phyloP scores from a whole-genome alignment of 768 basidiomycete genomes.

The Mycena vitilis region DNA sequence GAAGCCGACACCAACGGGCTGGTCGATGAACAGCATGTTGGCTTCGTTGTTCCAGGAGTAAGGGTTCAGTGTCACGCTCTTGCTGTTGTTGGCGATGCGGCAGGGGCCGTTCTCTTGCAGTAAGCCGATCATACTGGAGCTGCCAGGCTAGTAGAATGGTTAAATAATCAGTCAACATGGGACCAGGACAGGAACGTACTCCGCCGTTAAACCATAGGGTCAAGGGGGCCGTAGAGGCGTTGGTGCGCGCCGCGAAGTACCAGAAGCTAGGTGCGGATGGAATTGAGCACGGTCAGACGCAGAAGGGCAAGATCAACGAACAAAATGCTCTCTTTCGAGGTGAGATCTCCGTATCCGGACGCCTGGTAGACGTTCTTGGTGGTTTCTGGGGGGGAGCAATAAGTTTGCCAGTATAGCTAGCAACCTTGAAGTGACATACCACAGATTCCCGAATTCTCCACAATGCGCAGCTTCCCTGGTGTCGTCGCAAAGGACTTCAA shows the following conservation, averaged over 20 bases:
- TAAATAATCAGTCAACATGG: neutral
- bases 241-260: slow-evolving; percentile 57
- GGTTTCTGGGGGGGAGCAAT: slow-evolving; percentile 19
- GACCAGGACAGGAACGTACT: slow-evolving; percentile 39
- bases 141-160: slow-evolving; percentile 41
- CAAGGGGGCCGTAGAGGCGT: slow-evolving; percentile 53
- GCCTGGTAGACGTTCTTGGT: slow-evolving; percentile 51
- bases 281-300: neutral
- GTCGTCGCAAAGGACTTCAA: slow-evolving; percentile 32
- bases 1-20: slow-evolving; percentile 12
- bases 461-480: slow-evolving; percentile 25
- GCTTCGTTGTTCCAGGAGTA: slow-evolving; percentile 5
- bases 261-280: slow-evolving; percentile 49
- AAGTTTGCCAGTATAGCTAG: neutral
- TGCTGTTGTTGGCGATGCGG: slow-evolving; percentile 49
- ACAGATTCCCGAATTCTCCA: slow-evolving; percentile 22
- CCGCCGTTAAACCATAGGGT: slow-evolving; percentile 58
- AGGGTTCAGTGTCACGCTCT: slow-evolving; percentile 46
- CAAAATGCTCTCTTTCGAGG: slow-evolving; percentile 52
- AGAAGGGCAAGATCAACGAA: slow-evolving; percentile 26
- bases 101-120: slow-evolving; percentile 74
- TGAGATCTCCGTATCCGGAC: slow-evolving; percentile 57
- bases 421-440: slow-evolving; percentile 18
- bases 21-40: slow-evolving; percentile 9
- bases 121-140: slow-evolving; percentile 56